Evolutionary conservation across 1,284 basidiomycete species (phyloP), one percentile per base, ranked within the genome.

Genomic region (Omphalotus olearius): DNA sequence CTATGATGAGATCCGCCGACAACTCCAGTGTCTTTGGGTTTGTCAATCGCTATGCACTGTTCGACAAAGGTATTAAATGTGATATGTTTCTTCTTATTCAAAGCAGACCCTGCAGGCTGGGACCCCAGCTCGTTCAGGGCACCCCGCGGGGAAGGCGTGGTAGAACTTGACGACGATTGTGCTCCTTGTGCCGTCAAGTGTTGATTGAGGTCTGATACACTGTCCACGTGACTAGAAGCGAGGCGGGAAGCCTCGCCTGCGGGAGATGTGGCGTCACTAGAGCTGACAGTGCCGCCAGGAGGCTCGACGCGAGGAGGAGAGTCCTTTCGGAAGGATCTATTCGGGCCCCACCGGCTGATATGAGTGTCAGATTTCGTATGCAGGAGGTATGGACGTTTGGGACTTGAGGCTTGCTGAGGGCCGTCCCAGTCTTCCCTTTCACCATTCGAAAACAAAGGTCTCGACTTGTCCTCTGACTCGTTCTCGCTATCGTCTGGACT

Each of bases 31-130:
- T 45, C 51, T 48, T 47, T 47, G 0, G 82, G 84, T 61, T 85
- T 83, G 61, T 90, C 88, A 63, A 99, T 88, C n/a, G 96, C 91
- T 57, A 99, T 96, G 65, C 86, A 94, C 68, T 98, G 97, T 69
- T 98, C 93, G 36, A 99, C 96, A 63, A 95, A 96, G 1, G 94
- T 96, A 69, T 98, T 98, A 80, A 99, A 99, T 61, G 82, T 90
- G 71, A 99, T 99, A 67, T 98, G 96, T 56, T 81, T 82, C 61
- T 73, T 76, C 63, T 78, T 76, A 60, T 68, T 70, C 13, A 7
- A 13, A 33, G 30, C 30, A 9, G 30, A 9, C 58, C 69, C 69
- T 45, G 58, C 52, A 41, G 49, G 47, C 26, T 45, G 36, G 45
- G 37, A 39, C 23, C 40, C 46, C 14, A 52, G 37, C 18, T 52